These are phyloP conservation scores for Sporisorium scitamineum DNA, from an alignment of 1,284 basidiomycete species.

Conservation along the genomic window DNA sequence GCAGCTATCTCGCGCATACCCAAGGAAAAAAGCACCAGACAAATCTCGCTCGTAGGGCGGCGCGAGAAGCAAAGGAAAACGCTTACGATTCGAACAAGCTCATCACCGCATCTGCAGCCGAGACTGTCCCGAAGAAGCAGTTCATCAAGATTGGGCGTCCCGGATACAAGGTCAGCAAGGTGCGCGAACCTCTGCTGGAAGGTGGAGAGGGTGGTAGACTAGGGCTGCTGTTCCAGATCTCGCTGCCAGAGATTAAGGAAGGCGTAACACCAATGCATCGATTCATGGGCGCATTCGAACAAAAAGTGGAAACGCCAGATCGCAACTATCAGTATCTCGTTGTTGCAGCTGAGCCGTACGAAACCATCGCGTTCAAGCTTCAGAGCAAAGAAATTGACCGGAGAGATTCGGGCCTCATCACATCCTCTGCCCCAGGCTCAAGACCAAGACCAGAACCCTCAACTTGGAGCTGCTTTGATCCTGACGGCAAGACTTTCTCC, in stretches of 20 bases:
- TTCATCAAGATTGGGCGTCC: constrained; percentile 98
- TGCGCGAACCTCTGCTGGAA: constrained; percentile 74
- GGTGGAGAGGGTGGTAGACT: constrained; percentile 70
- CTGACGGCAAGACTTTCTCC: constrained; percentile 61
- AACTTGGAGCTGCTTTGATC: constrained; percentile 65
- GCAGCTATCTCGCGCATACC: constrained; percentile 97
- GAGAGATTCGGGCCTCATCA: constrained; percentile 48
- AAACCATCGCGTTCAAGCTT: constrained; percentile 97
- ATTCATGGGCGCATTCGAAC: constrained; percentile 99
- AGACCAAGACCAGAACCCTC: constrained; percentile 56
- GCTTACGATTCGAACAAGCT: constrained; percentile 69
- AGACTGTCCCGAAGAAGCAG: constrained; percentile 56
- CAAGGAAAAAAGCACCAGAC: constrained; percentile 99
- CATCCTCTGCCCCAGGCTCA: constrained; percentile 33
- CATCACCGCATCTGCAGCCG: constrained; percentile 72
- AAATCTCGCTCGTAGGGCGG: constrained; percentile 94
- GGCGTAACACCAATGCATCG: constrained; percentile 86
- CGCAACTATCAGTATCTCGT: constrained; percentile 97
- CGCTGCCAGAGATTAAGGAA: constrained; percentile 87
- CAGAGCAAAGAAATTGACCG: constrained; percentile 95
- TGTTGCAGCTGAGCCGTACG: constrained; percentile 97
- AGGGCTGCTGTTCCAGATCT: constrained; percentile 96
- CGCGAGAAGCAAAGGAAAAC: constrained; percentile 88
- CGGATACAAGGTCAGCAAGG: constrained; percentile 91
- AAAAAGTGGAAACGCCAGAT: constrained; percentile 93